These are phyloP conservation scores for Macadamia integrifolia DNA, from an alignment of 164 flowering plant genomes.

Conservation along the genomic window DNA sequence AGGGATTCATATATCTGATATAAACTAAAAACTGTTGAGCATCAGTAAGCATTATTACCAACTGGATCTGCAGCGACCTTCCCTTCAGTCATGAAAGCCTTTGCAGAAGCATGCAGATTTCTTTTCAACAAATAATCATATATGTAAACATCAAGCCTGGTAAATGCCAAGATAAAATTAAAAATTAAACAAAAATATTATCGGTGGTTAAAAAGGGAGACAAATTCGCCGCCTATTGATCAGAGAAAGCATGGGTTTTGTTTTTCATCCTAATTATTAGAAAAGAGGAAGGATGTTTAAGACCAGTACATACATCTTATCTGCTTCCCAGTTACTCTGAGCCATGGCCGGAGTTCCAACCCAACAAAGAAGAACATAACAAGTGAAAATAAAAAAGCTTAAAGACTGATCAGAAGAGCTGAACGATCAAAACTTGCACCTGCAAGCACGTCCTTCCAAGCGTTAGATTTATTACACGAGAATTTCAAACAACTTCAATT, in stretches of 20 bases:
- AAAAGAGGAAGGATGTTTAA: neutral
- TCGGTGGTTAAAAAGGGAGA: neutral
- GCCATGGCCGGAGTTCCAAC: constrained; percentile 33
- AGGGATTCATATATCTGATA: too few relatives aligned
- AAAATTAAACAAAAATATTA: neutral
- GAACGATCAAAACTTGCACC: constrained; percentile 9
- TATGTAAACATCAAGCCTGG: constrained; percentile 90
- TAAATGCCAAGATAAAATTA: constrained; percentile 3
- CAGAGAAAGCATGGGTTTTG: neutral
- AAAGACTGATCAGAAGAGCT: neutral
- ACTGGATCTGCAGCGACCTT: constrained; percentile 88
- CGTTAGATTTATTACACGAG: neutral
- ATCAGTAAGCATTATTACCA: constrained; percentile 39
- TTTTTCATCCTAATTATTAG: neutral
- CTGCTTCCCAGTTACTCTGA: constrained; percentile 71
- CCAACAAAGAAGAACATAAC: constrained; percentile 5
- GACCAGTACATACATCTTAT: constrained; percentile 43
- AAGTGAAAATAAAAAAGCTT: neutral
- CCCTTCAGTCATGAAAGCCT: constrained; percentile 88
- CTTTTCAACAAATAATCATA: constrained; percentile 82
- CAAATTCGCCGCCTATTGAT: neutral
- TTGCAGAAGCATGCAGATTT: constrained; percentile 71
- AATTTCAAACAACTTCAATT: neutral
- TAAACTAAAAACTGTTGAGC: neutral
- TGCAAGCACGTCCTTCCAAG: constrained; percentile 9